Conservation (phyloP, 176 grass and related monocot genomes). For the Cenchrus fungigraminus region DNA sequence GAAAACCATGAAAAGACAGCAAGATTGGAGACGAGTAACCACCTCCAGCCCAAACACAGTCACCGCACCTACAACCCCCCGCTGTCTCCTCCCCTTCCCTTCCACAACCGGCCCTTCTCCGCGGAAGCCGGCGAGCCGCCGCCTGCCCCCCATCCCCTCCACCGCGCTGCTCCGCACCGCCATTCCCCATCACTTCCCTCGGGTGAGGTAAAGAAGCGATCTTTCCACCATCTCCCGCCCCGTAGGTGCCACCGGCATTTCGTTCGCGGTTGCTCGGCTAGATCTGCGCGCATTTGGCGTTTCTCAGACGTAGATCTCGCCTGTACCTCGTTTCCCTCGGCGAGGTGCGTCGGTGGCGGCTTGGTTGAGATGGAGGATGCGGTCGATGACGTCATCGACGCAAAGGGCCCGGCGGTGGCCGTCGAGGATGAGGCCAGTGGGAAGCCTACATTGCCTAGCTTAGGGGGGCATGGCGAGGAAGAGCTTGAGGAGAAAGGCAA, state of each 20-base stretch:
- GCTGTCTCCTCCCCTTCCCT: conserved; percentile 31
- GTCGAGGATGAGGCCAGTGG: conserved; percentile 41
- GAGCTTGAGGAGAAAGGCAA: conserved; percentile 37
- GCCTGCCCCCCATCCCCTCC: not conserved
- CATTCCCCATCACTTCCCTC: conserved; percentile 21
- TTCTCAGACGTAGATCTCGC: conserved; percentile 46
- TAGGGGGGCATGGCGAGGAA: conserved; percentile 14
- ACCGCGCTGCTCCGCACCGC: conserved; percentile 4
- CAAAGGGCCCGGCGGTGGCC: not conserved
- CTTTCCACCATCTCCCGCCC: not conserved
- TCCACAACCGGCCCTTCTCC: conserved; percentile 16
- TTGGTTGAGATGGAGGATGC: conserved; percentile 39
- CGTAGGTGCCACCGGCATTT: conserved; percentile 17
- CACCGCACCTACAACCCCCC: conserved; percentile 35
- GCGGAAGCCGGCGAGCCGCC: conserved; percentile 40
- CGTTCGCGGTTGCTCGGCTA: conserved; percentile 25
- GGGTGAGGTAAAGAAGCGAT: conserved; percentile 45
- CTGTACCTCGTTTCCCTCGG: not conserved
- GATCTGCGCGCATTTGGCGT: conserved; percentile 50
- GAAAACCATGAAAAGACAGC: conserved; percentile 14
- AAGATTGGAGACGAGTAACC: conserved; percentile 47
- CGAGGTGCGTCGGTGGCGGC: not conserved
- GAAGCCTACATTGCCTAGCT: conserved; percentile 12
- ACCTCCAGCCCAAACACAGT: conserved; percentile 43
- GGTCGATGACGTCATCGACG: conserved; percentile 22